phyloP scores from a whole-genome alignment of 768 basidiomycete species.

The Hygrophorus russula region DNA sequence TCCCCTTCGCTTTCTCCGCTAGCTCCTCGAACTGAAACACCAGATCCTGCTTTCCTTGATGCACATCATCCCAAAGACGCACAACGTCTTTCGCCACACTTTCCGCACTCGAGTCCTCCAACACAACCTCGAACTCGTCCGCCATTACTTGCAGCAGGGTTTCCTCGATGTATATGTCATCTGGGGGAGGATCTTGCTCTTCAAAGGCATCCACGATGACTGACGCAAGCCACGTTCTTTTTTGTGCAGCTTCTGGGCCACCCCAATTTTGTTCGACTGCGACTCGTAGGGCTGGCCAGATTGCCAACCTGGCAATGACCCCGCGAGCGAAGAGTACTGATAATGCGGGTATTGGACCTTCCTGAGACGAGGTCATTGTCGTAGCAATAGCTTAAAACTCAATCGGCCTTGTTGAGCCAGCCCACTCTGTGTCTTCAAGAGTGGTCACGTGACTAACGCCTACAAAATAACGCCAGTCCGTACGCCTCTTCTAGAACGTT shows the following conservation, averaged over 20 bases:
- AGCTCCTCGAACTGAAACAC: conserved; percentile 54
- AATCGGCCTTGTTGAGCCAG: no score
- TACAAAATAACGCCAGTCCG: no score
- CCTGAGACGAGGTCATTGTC: no score
- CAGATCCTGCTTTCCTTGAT: conserved; percentile 31
- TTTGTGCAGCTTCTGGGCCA: conserved; percentile 54
- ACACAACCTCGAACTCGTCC: conserved; percentile 75
- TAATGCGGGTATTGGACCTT: conserved; percentile 21
- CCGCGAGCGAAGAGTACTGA: conserved; percentile 79
- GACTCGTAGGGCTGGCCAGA: conserved; percentile 81
- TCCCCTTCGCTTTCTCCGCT: no score
- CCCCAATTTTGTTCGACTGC: conserved; percentile 86
- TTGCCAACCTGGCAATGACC: conserved; percentile 65
- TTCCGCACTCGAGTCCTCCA: conserved; percentile 81
- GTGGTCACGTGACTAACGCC: no score
- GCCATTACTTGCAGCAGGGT: conserved; percentile 72
- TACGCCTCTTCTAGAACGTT: no score
- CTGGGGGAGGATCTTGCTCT: conserved; percentile 33
- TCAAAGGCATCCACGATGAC: conserved; percentile 76
- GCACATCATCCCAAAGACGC: conserved; percentile 48
- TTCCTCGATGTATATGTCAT: conserved; percentile 72
- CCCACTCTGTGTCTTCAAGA: no score
- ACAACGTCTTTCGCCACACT: conserved; percentile 65
- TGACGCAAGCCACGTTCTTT: conserved; percentile 79
- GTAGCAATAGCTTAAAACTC: no score